Base-by-base conservation (phyloP, 192 early-diverging fungal genomes). In the Helicostylum pulchrum region DNA sequence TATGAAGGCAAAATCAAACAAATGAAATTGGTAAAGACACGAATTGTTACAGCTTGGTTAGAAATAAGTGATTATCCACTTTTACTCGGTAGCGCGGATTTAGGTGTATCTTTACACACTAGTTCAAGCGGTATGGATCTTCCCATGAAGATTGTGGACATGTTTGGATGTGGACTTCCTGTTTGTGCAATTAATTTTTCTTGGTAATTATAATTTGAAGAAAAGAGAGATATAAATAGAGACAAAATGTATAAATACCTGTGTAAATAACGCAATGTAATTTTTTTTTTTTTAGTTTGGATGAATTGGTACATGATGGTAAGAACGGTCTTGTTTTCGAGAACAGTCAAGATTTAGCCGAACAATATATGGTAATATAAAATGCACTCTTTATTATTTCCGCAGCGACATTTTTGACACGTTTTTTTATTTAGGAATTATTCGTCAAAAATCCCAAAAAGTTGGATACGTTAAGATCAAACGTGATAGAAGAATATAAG, bases 71-170 rank as follows among this genome's bases (percentile, higher is more conserved):
- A 97, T 72, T 99, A 99, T 66, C 91, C 94, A 44, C 70, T 79
- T 47, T 70, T 97, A 43, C 76, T 98, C n/a, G 91, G 88, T 77
- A 83, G 87, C 26, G 94, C 95, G 2, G 95, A 97, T 79, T 78
- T 99, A 52, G 96, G 96, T 39, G 77, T 99, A 12, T 94, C 86
- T 47, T 80, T 99, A 60, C 96, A 99, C 78, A 92, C 87, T 21
- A 94, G 91, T n/a, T 93, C 95, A 7, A 92, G 90, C 34, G 96
- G 96, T 4, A 81, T 99, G 53, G 96, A 99, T 70, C 72, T 99
- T 66, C 96, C 96, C 7, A 99, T 99, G 96, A 99, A 99, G 77
- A 85, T 97, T 6, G 93, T 97, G 7, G 96, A 99, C 68, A 95
- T 99, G 94, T 95, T 97, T 85, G 96, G 95, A 15, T 96, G 92